phyloP scores from a whole-genome alignment of 192 early-diverging fungal genomes.

The Gigaspora rosea region DNA sequence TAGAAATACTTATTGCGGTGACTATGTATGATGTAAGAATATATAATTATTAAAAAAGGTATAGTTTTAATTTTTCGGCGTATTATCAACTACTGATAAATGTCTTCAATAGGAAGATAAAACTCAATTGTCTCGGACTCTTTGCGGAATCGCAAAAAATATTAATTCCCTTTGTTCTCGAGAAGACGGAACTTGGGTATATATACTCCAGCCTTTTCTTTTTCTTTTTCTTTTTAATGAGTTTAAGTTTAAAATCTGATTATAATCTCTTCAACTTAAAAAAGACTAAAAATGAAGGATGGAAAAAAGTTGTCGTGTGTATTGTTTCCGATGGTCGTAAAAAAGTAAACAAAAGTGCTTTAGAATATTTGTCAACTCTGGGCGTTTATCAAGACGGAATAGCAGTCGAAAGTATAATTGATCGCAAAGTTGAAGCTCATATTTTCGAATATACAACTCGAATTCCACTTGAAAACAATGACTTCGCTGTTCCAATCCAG shows the following conservation, averaged over 20 bases:
- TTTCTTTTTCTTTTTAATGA: too few relatives aligned
- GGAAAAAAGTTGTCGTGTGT: constrained; percentile 85
- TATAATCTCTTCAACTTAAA: too few relatives aligned
- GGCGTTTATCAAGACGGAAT: constrained; percentile 83
- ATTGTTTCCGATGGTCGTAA: constrained; percentile 82
- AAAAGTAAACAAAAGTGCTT: constrained; percentile 69
- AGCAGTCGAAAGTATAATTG: constrained; percentile 64
- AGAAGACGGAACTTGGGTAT: constrained; percentile 67
- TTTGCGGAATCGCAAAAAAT: constrained; percentile 86
- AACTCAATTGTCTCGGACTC: constrained; percentile 84
- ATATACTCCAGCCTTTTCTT: too few relatives aligned
- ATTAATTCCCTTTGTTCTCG: constrained; percentile 84
- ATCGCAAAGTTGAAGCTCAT: constrained; percentile 54
- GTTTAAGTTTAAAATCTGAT: too few relatives aligned
- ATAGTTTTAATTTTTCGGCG: too few relatives aligned
- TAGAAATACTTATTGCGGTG: constrained; percentile 80
- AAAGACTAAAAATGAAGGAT: constrained; percentile 53
- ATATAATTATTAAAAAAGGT: neutral
- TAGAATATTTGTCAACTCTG: constrained; percentile 73
- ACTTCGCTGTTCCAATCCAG: constrained; percentile 73
- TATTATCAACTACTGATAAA: too few relatives aligned
- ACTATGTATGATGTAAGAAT: constrained; percentile 76
- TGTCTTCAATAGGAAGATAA: constrained; percentile 69
- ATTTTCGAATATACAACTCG: constrained; percentile 63
- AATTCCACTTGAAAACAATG: constrained; percentile 69